Evolutionary conservation across 108 stramenopile genomes (phyloP), one percentile per base, ranked within the genome.

Genomic region (Fragilaria crotonensis): DNA sequence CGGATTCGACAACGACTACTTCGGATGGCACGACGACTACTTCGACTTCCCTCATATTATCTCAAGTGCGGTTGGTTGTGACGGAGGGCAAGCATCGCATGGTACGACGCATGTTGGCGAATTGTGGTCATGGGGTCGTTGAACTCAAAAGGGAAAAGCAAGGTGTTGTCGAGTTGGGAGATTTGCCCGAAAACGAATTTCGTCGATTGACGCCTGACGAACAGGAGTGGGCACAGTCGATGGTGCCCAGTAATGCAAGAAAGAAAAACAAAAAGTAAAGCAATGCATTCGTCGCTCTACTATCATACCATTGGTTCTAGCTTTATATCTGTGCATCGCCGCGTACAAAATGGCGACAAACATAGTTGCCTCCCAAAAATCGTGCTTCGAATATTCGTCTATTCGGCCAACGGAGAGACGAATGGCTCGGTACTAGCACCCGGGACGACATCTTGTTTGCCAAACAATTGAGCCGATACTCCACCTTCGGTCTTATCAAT

Each of bases 81-180:
- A 55, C 63, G 44, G 91, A 93, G 69, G 91, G 91, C 30, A 93
- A 93, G 63, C 75, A 93, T 60, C 65, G 91, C 21, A 89, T 93
- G 91, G 91, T 93, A 0, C 64, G 91, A 25, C 69, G 87, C 28
- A 87, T 93, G 58, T 56, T 93, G 52, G 85, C 85, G 4, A 93
- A 89, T 57, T 80, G 76, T 54, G 85, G 85, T 18, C 82, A 83
- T 71, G 71, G 77, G 25, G 91, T 93, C 19, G 77, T 89, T 30
- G 77, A 74, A 20, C 64, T 93, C 50, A 57, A 69, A 54, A 67
- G 91, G 60, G 75, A 83, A 47, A 56, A 84, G 30, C 64, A 87
- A 26, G 91, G 91, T 0, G 32, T 18, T 30, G 63, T 90, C 27
- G 21, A 32, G 4, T 60, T 90, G 64, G 68, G 60, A 17, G 80